These are phyloP conservation scores for Eucalyptus erythrocorys DNA, from an alignment of 345 rosid species.

Conservation along the genomic window DNA sequence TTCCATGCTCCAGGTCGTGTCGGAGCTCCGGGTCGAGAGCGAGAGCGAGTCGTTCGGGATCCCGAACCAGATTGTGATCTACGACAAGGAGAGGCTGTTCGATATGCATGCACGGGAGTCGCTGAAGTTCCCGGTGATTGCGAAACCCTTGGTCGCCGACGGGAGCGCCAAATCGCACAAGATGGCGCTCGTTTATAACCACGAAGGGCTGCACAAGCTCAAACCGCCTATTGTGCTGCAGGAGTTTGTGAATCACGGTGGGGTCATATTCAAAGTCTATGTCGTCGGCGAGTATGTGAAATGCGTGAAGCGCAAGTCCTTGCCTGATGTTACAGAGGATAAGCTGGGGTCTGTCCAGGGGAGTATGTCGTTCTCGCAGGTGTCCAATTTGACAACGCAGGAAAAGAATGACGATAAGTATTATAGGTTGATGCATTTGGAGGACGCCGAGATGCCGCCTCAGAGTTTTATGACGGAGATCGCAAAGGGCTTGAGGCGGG, in stretches of 20 bases:
- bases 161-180: conserved; percentile 60
- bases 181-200: conserved; percentile 43
- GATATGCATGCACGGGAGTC: conserved; percentile 22
- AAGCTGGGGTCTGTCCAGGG: conserved; percentile 20
- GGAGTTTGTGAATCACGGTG: conserved; percentile 64
- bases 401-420: conserved; percentile 21
- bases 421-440: conserved; percentile 24
- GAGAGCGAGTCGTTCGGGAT: conserved; percentile 23
- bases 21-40: conserved; percentile 25
- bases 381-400: conserved; percentile 32
- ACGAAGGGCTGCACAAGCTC: conserved; percentile 33
- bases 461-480: conserved; percentile 25
- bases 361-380: conserved; percentile 32
- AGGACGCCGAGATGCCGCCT: conserved; percentile 39
- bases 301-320: conserved; percentile 50
- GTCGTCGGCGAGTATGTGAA: conserved; percentile 45
- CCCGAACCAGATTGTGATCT: conserved; percentile 56
- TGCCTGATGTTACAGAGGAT: conserved; percentile 49
- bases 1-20: conserved; percentile 57
- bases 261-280: conserved; percentile 56
- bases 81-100: conserved; percentile 33
- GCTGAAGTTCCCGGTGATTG: conserved; percentile 49
- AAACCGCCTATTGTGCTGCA: conserved; percentile 52
- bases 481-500: conserved; percentile 39
- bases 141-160: conserved; percentile 56